Conservation (phyloP, 768 basidiomycete genomes). For the Atractiella rhizophila region DNA sequence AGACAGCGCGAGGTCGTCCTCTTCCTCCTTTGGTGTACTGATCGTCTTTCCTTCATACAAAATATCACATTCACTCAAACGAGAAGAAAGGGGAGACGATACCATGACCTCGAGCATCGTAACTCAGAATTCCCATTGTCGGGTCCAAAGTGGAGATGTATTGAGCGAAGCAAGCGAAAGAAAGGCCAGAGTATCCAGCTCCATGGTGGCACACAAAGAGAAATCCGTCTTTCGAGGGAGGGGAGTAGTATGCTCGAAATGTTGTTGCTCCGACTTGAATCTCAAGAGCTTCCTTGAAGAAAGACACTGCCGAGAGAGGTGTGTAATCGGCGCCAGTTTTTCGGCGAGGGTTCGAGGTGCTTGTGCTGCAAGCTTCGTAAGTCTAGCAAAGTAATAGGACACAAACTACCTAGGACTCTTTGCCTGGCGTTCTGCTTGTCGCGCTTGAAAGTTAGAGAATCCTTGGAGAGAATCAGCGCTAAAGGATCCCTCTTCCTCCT, state of each 20-base stretch:
- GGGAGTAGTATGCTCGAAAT: no score
- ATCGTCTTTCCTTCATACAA: constrained; percentile 25
- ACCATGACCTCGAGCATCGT: constrained; percentile 80
- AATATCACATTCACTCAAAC: constrained; percentile 27
- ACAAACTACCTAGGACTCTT: no score
- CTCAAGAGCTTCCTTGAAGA: background rate
- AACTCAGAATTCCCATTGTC: constrained; percentile 52
- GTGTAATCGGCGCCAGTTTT: background rate
- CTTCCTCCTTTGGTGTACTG: constrained; percentile 29
- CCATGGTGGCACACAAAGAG: constrained; percentile 87
- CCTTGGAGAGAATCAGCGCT: no score
- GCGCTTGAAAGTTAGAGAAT: no score
- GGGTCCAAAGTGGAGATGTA: constrained; percentile 41
- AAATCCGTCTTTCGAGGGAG: constrained; percentile 29
- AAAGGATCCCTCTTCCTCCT: no score
- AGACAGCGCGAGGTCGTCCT: constrained; percentile 42
- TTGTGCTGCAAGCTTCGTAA: background rate
- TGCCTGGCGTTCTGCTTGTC: no score
- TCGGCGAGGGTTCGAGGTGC: background rate
- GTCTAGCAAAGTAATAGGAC: no score
- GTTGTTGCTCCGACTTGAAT: constrained; percentile 7
- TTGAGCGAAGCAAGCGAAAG: constrained; percentile 73
- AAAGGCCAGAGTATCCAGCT: constrained; percentile 74
- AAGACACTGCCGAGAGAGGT: background rate
- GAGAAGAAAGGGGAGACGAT: constrained; percentile 13